These are phyloP conservation scores for Quercus lobata DNA, from an alignment of 331 rosid genomes.

Conservation along the genomic window DNA sequence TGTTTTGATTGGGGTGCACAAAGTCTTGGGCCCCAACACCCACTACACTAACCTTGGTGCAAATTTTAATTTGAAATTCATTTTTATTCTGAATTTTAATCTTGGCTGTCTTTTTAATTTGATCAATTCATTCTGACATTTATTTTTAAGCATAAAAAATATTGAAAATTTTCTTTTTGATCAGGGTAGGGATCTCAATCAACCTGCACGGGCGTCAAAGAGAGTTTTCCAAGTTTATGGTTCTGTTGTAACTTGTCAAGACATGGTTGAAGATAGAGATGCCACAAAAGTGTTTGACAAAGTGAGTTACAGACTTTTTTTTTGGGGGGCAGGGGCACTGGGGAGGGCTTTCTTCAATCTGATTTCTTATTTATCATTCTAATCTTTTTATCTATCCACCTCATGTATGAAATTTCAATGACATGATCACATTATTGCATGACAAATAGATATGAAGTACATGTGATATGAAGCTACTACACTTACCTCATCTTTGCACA, in stretches of 20 bases:
- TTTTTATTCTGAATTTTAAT: neutral
- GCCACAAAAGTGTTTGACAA: constrained; percentile 55
- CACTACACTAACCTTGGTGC: neutral
- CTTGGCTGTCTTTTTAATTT: neutral
- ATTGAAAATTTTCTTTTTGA: constrained; percentile 4
- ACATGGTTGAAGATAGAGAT: constrained; percentile 75
- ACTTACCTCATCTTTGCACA: neutral
- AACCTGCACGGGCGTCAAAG: constrained; percentile 45
- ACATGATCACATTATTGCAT: neutral
- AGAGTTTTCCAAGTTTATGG: constrained; percentile 88
- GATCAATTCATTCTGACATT: neutral
- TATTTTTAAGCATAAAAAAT: neutral
- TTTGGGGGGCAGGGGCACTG: neutral
- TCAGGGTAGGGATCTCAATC: constrained; percentile 46
- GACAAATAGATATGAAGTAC: neutral
- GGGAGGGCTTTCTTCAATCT: neutral
- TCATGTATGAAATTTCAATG: neutral
- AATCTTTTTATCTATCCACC: neutral
- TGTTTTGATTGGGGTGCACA: neutral
- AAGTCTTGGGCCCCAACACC: neutral
- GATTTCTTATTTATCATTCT: neutral
- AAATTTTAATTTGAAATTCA: neutral
- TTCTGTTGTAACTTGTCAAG: constrained; percentile 67
- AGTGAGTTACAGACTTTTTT: constrained; percentile 39
- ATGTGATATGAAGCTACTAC: neutral